Conservation (phyloP, 2,329 filamentous ascomycete species). For the Monosporascus sp. region DNA sequence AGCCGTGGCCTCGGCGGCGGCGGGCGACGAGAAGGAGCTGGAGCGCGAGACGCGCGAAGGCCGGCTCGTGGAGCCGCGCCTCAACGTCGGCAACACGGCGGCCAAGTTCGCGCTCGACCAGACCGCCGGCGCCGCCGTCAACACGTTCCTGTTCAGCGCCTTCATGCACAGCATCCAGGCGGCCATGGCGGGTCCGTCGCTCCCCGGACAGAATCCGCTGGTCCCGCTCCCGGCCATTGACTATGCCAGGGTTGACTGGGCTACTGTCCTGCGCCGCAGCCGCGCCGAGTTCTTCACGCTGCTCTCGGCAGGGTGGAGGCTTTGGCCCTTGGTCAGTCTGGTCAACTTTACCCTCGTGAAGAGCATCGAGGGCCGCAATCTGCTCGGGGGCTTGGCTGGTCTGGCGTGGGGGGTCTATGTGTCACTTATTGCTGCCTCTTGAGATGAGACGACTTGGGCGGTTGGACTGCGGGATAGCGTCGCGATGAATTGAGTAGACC, state of each 20-base stretch:
- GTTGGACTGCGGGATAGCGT: background rate
- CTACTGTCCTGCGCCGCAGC: conserved; percentile 36
- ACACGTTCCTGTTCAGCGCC: conserved; percentile 52
- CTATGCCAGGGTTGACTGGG: conserved; percentile 40
- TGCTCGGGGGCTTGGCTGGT: conserved; percentile 68
- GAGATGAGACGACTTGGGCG: background rate
- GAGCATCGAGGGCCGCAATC: conserved; percentile 64
- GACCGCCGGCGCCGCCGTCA: conserved; percentile 58
- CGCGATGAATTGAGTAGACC: no score
- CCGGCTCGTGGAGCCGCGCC: conserved; percentile 41
- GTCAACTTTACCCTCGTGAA: conserved; percentile 64
- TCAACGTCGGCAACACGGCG: conserved; percentile 59
- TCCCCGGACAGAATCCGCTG: conserved; percentile 27
- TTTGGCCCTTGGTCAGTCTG: conserved; percentile 67
- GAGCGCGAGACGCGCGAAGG: conserved; percentile 30
- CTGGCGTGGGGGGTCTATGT: conserved; percentile 72
- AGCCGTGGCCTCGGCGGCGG: conserved; percentile 34
- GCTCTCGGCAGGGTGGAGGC: conserved; percentile 62
- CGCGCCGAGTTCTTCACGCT: conserved; percentile 58
- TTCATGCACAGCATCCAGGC: conserved; percentile 51
- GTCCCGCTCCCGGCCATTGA: conserved; percentile 33
- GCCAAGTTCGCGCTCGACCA: conserved; percentile 67
- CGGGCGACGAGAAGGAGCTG: conserved; percentile 36
- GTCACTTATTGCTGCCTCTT: conserved; percentile 53
- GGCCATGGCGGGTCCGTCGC: conserved; percentile 36